Evolutionary conservation across 2,329 filamentous ascomycete species (phyloP).

Genomic region (Ophioceras dolichostomum): DNA sequence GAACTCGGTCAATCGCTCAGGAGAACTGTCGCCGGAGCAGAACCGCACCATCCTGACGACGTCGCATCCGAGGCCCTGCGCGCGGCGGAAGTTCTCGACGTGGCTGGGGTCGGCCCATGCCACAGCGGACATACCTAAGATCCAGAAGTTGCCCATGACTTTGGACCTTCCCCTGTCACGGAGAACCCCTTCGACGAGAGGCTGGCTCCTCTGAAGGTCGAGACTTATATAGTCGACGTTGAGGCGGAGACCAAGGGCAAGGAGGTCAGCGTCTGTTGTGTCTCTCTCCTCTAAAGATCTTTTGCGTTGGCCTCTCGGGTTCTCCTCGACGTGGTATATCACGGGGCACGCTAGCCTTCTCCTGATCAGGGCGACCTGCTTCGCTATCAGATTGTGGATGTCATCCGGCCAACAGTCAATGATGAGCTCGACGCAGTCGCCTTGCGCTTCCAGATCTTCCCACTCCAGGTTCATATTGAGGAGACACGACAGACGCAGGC

Average conservation of each 20-base stretch:
- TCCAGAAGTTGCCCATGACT: slow-evolving; percentile 45
- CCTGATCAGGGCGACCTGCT: slow-evolving; percentile 43
- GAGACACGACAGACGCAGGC: slow-evolving; percentile 48
- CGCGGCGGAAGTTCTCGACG: slow-evolving; percentile 39
- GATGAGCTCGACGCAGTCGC: slow-evolving; percentile 47
- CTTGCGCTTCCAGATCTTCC: slow-evolving; percentile 41
- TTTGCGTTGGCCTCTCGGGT: slow-evolving; percentile 27
- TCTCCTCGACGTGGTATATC: slow-evolving; percentile 43
- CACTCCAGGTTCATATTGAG: slow-evolving; percentile 37
- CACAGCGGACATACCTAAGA: slow-evolving; percentile 29
- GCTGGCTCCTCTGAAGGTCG: slow-evolving; percentile 44
- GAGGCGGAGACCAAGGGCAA: slow-evolving; percentile 52
- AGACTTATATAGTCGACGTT: slow-evolving; percentile 54
- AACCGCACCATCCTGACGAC: slow-evolving; percentile 50
- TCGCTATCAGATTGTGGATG: slow-evolving; percentile 34
- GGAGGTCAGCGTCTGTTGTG: slow-evolving; percentile 38
- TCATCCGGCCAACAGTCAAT: slow-evolving; percentile 44
- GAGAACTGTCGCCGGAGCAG: slow-evolving; percentile 40
- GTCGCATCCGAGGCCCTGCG: slow-evolving; percentile 44
- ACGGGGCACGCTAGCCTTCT: slow-evolving; percentile 43
- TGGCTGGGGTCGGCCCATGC: slow-evolving; percentile 45
- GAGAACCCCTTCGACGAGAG: slow-evolving; percentile 34
- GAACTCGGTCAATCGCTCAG: slow-evolving; percentile 34
- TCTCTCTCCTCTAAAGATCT: slow-evolving; percentile 24
- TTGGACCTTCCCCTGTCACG: slow-evolving; percentile 42